A percentile compares a stretch with the other conserved stretches of the same genome.
Evolutionary conservation across 2,329 filamentous ascomycete genomes (phyloP).

Genomic region (Dactylellina leptospora): DNA sequence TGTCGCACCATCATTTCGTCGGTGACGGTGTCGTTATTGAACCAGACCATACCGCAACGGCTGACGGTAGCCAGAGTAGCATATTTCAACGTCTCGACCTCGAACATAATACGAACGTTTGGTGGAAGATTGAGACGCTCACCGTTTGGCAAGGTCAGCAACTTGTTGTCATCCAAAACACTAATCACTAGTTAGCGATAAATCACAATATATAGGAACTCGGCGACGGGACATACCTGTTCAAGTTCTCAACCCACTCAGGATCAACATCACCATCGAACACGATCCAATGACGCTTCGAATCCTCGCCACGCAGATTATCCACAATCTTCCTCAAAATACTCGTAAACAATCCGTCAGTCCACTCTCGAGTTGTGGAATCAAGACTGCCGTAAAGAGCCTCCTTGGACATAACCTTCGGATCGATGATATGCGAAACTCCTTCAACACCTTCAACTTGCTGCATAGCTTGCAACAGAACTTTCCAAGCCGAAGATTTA

Average conservation of each 20-base stretch:
- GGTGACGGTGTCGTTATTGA: conserved; percentile 96
- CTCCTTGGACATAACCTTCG: conserved; percentile 99
- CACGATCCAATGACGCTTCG: conserved; percentile 98
- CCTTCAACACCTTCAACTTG: conserved; percentile 91
- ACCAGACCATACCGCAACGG: conserved; percentile 99
- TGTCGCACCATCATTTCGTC: conserved; percentile 90
- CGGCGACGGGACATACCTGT: conserved; percentile 65
- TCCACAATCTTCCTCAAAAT: conserved; percentile 98
- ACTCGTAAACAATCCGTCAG: conserved; percentile 96
- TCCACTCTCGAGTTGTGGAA: conserved; percentile 97
- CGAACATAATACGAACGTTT: conserved; percentile 99
- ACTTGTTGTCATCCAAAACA: conserved; percentile 98
- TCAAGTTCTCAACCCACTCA: conserved; percentile 99
- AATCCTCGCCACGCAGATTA: conserved; percentile 95
- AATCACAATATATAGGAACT: neutral
- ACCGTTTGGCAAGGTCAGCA: conserved; percentile 95
- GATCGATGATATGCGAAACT: conserved; percentile 96
- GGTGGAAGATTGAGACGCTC: conserved; percentile 92
- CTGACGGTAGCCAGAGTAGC: conserved; percentile 98
- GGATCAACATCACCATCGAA: conserved; percentile 99
- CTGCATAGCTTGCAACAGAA: conserved; percentile 88
- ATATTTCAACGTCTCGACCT: conserved; percentile 97
- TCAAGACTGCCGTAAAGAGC: conserved; percentile 94
- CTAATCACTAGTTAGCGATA: conserved; percentile 59
- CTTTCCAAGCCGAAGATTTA: conserved; percentile 94